Evolutionary conservation across 768 basidiomycete species (phyloP).

Genomic region (Russula sp.): DNA sequence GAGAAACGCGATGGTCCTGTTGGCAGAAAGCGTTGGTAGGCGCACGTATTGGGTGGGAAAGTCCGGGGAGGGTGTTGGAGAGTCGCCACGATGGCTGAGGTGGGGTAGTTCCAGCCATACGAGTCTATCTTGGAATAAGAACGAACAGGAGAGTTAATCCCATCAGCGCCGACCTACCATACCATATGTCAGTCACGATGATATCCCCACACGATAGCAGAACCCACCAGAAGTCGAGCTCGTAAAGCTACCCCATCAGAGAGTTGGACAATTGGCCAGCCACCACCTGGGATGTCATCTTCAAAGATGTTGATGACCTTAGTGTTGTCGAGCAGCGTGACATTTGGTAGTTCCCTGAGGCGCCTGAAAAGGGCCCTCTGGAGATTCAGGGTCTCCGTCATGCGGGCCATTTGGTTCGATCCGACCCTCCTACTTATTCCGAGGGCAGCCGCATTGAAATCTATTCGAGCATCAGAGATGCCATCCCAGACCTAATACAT

Average conservation of each 20-base stretch:
- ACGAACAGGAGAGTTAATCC: conserved; percentile 91
- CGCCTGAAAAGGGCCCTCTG: conserved; percentile 77
- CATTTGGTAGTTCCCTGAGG: conserved; percentile 48
- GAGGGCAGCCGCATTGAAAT: conserved; percentile 59
- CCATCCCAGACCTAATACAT: conserved; percentile 84
- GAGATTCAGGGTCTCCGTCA: conserved; percentile 92
- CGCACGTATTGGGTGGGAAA: conserved; percentile 65
- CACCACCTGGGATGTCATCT: conserved; percentile 48
- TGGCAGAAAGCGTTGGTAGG: conserved; percentile 92
- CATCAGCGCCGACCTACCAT: conserved; percentile 89
- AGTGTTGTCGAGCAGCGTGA: conserved; percentile 67
- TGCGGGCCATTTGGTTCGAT: conserved; percentile 62
- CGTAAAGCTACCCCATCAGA: conserved; percentile 64
- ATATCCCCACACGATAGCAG: neutral
- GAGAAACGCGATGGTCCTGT: conserved; percentile 96
- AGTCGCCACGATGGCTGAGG: conserved; percentile 88
- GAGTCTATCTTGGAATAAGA: conserved; percentile 80
- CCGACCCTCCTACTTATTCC: conserved; percentile 32
- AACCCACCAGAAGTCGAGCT: conserved; percentile 69
- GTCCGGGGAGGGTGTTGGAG: conserved; percentile 68
- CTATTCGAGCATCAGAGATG: conserved; percentile 72
- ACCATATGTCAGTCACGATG: conserved; percentile 4
- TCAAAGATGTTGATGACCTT: conserved; percentile 69
- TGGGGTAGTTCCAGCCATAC: conserved; percentile 89
- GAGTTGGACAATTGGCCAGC: conserved; percentile 79